phyloP scores from a whole-genome alignment of 768 basidiomycete genomes.

The Boletus subcaerulescens region DNA sequence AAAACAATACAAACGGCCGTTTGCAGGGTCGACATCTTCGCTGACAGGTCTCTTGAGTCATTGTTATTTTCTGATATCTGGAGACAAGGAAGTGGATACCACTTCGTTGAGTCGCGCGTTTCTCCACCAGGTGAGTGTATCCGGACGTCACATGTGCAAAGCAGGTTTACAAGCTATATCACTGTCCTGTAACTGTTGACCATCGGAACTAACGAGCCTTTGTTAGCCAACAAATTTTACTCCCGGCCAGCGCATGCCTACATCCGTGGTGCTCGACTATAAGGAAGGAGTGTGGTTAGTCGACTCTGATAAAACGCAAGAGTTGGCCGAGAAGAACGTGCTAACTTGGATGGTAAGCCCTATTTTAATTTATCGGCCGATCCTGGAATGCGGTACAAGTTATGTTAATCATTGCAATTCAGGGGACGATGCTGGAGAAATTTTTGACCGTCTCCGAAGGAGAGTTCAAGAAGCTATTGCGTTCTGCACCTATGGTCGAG shows the following conservation, averaged over 20 bases:
- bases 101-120: constrained; percentile 60
- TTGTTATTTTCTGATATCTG: constrained; percentile 84
- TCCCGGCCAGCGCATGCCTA: constrained; percentile 74
- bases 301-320: constrained; percentile 49
- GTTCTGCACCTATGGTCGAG: constrained; percentile 28
- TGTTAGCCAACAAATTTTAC: constrained; percentile 63
- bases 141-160: neutral
- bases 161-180: too few relatives aligned
- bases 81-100: constrained; percentile 63
- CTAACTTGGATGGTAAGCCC: constrained; percentile 66
- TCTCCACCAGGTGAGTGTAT: constrained; percentile 47
- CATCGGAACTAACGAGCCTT: neutral
- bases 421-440: constrained; percentile 91
- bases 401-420: neutral
- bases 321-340: constrained; percentile 58
- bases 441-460: constrained; percentile 66
- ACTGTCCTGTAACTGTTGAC: too few relatives aligned
- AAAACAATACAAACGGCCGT: constrained; percentile 52
- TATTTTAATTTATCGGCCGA: neutral
- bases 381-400: neutral
- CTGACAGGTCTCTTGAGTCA: constrained; percentile 81
- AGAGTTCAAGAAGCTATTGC: constrained; percentile 60
- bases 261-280: constrained; percentile 62
- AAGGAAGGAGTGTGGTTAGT: constrained; percentile 66
- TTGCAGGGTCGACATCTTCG: constrained; percentile 88